Percentiles rank a stretch among this genome's conserved stretches.
These are phyloP conservation scores for Silene noctiflora DNA, from an alignment of 179 eudicot genomes.

Conservation along the genomic window DNA sequence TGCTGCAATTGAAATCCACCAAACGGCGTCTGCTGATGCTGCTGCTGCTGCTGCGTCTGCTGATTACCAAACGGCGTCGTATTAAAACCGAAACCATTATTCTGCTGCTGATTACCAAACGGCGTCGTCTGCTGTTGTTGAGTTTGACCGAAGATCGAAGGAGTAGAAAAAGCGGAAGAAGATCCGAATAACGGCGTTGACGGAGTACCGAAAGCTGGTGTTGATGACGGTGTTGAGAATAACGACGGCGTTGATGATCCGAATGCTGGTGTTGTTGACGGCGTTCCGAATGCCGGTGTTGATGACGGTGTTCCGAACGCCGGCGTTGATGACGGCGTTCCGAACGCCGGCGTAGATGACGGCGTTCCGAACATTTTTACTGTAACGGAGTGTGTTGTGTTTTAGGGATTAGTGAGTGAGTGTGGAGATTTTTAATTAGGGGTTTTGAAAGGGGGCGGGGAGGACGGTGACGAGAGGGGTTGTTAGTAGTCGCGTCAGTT, in stretches of 20 bases:
- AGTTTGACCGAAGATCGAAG: slow-evolving; percentile 34
- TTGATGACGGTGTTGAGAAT: slow-evolving; percentile 26
- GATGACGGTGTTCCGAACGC: slow-evolving; percentile 42
- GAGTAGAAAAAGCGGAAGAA: slow-evolving; percentile 15
- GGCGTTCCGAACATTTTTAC: slow-evolving; percentile 35
- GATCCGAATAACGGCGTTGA: slow-evolving; percentile 33
- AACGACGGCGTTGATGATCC: slow-evolving; percentile 38
- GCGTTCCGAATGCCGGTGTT: slow-evolving; percentile 32
- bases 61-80: slow-evolving; percentile 29
- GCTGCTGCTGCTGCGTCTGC: slow-evolving; percentile 11
- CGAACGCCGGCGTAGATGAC: slow-evolving; percentile 30
- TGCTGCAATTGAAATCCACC: slow-evolving; percentile 30
- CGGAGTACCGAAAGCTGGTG: slow-evolving; percentile 32
- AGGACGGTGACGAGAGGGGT: not conserved
- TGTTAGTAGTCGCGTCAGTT: no score
- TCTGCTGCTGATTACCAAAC: slow-evolving; percentile 35
- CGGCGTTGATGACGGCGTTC: slow-evolving; percentile 21
- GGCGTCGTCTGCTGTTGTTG: slow-evolving; percentile 31
- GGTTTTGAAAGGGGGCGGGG: not conserved
- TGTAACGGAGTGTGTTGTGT: not conserved
- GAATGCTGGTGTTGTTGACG: slow-evolving; percentile 25
- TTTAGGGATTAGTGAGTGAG: not conserved
- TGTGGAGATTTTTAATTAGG: not conserved
- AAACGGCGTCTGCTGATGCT: slow-evolving; percentile 16
- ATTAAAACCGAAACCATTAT: slow-evolving; percentile 26